Evolutionary conservation across 1,139 yeast genomes (phyloP), one percentile per base, ranked within the genome.

Genomic region (Torulaspora pretoriensis): DNA sequence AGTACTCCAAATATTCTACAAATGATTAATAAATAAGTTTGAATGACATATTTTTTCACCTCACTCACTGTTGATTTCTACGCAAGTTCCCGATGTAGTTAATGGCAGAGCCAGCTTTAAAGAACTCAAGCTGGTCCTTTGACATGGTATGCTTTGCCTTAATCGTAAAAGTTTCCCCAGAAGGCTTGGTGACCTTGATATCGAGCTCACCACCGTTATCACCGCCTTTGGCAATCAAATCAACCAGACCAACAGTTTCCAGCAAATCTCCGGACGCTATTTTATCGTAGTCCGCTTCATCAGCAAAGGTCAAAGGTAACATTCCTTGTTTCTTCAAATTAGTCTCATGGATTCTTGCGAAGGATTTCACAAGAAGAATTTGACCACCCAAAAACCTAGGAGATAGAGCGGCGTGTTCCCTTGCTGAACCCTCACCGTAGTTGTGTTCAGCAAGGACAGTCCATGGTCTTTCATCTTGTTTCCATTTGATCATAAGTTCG

Each of bases 341-440:
- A 29, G 96, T 88, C 69, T 83, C 90, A 67, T 83, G 90, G 61
- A 92, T 92, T 74, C 98, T 84, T 34, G 98, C 98, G 72, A 92
- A 92, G 9, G 97, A 89, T 71, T 92, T 92, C 59, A 89, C 95
- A 52, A 92, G 73, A 53, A 92, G 84, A 54, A 89, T 78, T 45
- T 83, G 72, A 49, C 97, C 98, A 51, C 97, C 97, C 44, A 92
- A 74, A 73, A 85, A 92, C 67, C 95, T 77, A 51, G 98, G 98
- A 33, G 94, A 87, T 61, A 92, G 73, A 4, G 98, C 98, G 43
- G 98, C 98, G 63, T 92, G 98, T 67, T 92, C 98, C 75, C 98
- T 85, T 19, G 98, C 97, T 45, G 97, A 88, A 54, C 98, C 98
- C 73, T 92, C 98, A 68, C 98, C 98, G 61, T 90, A 92, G 71